These are phyloP conservation scores for Annona cherimola DNA, from an alignment of 164 flowering plant species.

Conservation along the genomic window DNA sequence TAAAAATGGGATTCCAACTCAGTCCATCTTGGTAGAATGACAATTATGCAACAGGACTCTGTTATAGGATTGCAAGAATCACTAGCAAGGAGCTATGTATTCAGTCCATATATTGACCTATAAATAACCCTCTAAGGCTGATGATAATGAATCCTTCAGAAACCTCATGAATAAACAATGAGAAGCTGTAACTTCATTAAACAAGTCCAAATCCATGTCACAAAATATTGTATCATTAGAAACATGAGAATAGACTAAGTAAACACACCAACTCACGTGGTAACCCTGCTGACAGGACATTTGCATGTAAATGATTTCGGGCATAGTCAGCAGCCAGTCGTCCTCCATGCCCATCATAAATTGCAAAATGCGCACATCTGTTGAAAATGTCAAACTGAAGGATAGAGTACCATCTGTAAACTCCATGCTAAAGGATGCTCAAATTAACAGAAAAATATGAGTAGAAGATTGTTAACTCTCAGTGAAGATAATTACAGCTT, in stretches of 20 bases:
- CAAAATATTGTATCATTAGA: not conserved
- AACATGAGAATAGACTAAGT: conserved; percentile 25
- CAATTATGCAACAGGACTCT: not conserved
- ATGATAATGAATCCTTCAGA: no score
- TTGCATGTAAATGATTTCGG: conserved; percentile 62
- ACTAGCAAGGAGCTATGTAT: not conserved
- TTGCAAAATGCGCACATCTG: conserved; percentile 84
- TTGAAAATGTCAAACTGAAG: not conserved
- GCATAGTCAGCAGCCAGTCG: conserved; percentile 90
- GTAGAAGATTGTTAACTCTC: not conserved
- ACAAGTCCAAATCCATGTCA: not conserved
- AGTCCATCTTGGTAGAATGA: not conserved
- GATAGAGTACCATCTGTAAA: not conserved
- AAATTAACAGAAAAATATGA: not conserved
- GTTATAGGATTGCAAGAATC: not conserved
- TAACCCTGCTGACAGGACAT: conserved; percentile 80
- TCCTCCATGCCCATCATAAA: conserved; percentile 93
- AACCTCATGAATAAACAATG: not conserved
- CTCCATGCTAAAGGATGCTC: not conserved
- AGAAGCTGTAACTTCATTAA: not conserved
- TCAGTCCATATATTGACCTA: not conserved
- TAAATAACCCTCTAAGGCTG: not conserved
- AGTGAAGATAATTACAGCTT: no score
- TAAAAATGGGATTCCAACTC: not conserved
- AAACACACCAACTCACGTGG: conserved; percentile 96